Base-by-base conservation (phyloP, 768 basidiomycete species). In the Boletus rubroflammeus region DNA sequence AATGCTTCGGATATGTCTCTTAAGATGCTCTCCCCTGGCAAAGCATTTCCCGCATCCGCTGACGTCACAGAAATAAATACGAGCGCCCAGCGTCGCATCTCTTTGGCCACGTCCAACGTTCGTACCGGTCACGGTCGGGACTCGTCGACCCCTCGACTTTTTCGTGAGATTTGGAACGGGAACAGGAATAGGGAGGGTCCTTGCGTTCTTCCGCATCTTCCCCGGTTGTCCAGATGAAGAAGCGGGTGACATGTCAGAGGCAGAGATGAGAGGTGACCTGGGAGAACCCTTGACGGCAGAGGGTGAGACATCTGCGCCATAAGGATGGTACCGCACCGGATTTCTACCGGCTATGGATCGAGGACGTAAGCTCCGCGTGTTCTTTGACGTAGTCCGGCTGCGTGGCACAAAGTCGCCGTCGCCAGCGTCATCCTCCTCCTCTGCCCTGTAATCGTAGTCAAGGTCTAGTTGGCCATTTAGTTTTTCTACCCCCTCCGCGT, bases 11-110 rank as follows among this genome's bases (percentile, higher is more conserved):
- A 94, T 81, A 68, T 95, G 93, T 58, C 93, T 76, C 77, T 94
- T 94, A 58, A 96, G 73, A 68, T 96, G 93, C 71, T 96, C 93
- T 21, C 88, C 87, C 29, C 93, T 79, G 34, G 86, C 85, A 71
- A 96, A 95, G 62, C 85, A 88, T 73, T 93, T 93, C 40, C 86
- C 88, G 68, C 93, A 95, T 6, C 85, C 91, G 15, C 81, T 79
- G 26, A 93, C 90, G 54, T 81, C 80, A 75, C 92, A 94, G 45
- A 81, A 75, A 68, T 90, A 90, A 61, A 81, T 76, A 55, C 83
- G 76, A 64, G 66, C 75, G 61, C 67, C 72, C 61, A 69, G 67
- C 65, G 63, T 71, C 46, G 66, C 65, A 70, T 68, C 75, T 58
- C 69, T 73, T 62, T 69, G 71, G 58, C 54, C 41, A 31, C 70